phyloP scores from a whole-genome alignment of 495 filamentous ascomycete genomes.

The Rhizodiscina lignyota region DNA sequence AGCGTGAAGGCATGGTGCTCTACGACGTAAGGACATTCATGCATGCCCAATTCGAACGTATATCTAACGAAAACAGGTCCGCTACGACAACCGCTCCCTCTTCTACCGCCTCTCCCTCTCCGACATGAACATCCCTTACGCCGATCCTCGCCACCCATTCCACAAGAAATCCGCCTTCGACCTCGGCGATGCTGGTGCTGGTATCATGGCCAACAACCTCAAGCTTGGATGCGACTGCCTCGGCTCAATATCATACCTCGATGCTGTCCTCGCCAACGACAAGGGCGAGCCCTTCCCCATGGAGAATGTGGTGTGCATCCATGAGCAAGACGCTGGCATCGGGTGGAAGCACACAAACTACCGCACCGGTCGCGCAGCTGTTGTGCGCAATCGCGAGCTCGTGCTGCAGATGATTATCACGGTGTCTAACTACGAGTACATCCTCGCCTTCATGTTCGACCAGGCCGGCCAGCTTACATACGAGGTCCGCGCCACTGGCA shows the following conservation, averaged over 20 bases:
- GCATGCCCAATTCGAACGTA: neutral
- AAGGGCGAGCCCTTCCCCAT: constrained; percentile 42
- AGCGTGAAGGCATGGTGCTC: constrained; percentile 50
- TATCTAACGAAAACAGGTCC: constrained; percentile 17
- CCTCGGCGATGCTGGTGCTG: constrained; percentile 58
- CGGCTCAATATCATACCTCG: constrained; percentile 61
- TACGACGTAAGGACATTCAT: constrained; percentile 31
- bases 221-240: constrained; percentile 34
- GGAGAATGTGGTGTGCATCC: constrained; percentile 64
- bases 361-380: constrained; percentile 48
- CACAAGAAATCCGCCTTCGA: constrained; percentile 71
- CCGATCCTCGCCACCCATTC: constrained; percentile 52
- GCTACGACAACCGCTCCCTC: constrained; percentile 48
- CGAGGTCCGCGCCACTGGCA: constrained; percentile 69
- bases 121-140: constrained; percentile 72
- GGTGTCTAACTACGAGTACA: constrained; percentile 49
- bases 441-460: constrained; percentile 73
- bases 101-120: constrained; percentile 53
- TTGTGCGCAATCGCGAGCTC: constrained; percentile 52
- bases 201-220: constrained; percentile 60
- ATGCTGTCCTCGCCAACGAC: constrained; percentile 33
- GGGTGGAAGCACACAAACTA: constrained; percentile 76
- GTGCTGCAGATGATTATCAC: constrained; percentile 51
- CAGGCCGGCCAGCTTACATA: constrained; percentile 66
- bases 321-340: constrained; percentile 60